Conservation (phyloP, 2,329 filamentous ascomycete species). For the Domatiomyces globalis region DNA sequence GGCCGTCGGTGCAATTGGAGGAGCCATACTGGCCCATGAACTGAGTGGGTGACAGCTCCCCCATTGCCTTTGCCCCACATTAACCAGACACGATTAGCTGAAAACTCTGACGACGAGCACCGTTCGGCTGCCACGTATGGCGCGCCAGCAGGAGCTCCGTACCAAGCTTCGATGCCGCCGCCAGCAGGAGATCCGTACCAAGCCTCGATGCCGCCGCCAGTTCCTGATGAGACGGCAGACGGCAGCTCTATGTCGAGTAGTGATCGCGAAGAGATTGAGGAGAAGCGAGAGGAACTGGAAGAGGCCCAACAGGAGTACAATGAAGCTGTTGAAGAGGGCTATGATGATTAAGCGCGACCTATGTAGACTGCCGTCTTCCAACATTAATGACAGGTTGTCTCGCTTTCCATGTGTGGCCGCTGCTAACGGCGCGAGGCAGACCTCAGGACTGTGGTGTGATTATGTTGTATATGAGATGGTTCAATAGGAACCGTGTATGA, state of each 20-base stretch:
- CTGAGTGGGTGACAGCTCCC: conserved; percentile 6
- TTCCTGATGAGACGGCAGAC: conserved; percentile 8
- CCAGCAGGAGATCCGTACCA: conserved; percentile 10
- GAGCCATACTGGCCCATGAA: conserved; percentile 7
- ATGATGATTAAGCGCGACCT: conserved; percentile 9
- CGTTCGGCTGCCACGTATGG: conserved; percentile 5
- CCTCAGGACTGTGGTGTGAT: background rate
- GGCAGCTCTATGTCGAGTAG: background rate
- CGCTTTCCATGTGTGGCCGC: background rate
- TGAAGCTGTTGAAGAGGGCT: conserved; percentile 12
- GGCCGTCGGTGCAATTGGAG: conserved; percentile 11
- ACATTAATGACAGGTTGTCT: background rate
- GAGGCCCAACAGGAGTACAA: conserved; percentile 12
- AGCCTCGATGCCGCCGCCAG: conserved; percentile 10
- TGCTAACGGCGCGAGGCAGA: background rate
- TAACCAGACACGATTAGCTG: background rate
- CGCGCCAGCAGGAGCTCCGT: conserved; percentile 1
- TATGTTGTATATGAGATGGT: background rate
- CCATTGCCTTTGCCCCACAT: background rate
- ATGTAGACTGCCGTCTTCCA: background rate
- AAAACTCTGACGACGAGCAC: conserved; percentile 1
- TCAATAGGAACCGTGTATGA: no score
- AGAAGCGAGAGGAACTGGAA: conserved; percentile 7
- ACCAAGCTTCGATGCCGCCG: conserved; percentile 5
- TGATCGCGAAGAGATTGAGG: conserved; percentile 9